Evolutionary conservation across 306 rosid genomes (phyloP), one percentile per base, ranked within the genome.

Genomic region (Ceratonia siliqua): DNA sequence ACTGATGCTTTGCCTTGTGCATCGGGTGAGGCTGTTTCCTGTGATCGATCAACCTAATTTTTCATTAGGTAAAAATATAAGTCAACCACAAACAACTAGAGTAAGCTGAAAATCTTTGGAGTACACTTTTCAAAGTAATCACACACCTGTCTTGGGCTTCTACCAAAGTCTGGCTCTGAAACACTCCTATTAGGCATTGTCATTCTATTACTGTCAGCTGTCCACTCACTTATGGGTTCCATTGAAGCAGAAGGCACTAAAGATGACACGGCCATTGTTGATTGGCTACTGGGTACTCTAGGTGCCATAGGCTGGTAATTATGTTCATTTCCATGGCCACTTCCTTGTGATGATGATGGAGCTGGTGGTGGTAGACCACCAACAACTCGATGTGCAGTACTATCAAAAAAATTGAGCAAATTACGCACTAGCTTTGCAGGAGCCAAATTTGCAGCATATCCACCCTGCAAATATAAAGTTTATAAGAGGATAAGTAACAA

Each of bases 141-240:
- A 70, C 90, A 76, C 71, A 91, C 96, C 91, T 91, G 92, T 81
- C 89, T 83, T 35, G 96, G 96, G 79, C 39, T 81, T 86, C 97
- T 86, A 71, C 97, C 92, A 78, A 94, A 75, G 68, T 91, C 97
- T 42, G 97, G 96, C 85, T 94, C 98, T 56, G 98, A 94, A 82
- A 91, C 89, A 84, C 98, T 94, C 87, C 97, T 89, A 77, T 81
- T 91, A 75, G 74, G 87, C 86, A 66, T 83, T 49, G 87, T 50
- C 89, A 81, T 86, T 77, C 72, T 86, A 80, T 69, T 83, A 70
- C 79, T 73, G 58, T 83, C 90, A 71, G 85, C 77, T 12, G 87
- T 78, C 97, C 96, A 83, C 81, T 86, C 97, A 73, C 86, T 83
- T n/a, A 84, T 90, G 68, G 93, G 95, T 78, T 90, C 96, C 93